These are phyloP conservation scores for Neoscytalidium dimidiatum DNA, from an alignment of 2,329 filamentous ascomycete genomes.

Conservation along the genomic window DNA sequence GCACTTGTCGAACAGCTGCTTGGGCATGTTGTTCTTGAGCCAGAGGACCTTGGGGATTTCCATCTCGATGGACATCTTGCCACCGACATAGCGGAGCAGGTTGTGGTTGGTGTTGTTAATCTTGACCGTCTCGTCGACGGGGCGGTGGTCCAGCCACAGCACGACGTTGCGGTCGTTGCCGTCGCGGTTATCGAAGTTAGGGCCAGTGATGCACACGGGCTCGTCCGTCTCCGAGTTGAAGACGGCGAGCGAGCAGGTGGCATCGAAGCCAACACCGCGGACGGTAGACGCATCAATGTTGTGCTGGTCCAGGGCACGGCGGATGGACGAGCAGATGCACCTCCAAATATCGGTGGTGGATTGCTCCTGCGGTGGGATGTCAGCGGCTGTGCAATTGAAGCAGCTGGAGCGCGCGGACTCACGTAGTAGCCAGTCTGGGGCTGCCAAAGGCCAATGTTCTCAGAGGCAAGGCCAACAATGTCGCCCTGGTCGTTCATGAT, in stretches of 20 bases:
- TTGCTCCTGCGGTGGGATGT: slow-evolving; percentile 70
- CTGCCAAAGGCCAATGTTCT: slow-evolving; percentile 56
- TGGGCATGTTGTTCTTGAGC: slow-evolving; percentile 98
- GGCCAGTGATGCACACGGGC: slow-evolving; percentile 86
- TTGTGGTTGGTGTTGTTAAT: slow-evolving; percentile 94
- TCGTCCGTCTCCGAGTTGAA: slow-evolving; percentile 88
- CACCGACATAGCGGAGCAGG: slow-evolving; percentile 91
- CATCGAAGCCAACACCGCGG: slow-evolving; percentile 93
- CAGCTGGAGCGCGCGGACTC: slow-evolving; percentile 21
- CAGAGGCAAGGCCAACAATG: slow-evolving; percentile 65
- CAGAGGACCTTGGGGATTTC: slow-evolving; percentile 98
- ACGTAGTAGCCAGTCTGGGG: slow-evolving; percentile 58
- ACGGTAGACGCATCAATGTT: slow-evolving; percentile 74
- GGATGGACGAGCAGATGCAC: slow-evolving; percentile 87
- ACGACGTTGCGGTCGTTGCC: slow-evolving; percentile 92
- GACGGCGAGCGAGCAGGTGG: slow-evolving; percentile 94
- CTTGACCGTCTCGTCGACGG: slow-evolving; percentile 84
- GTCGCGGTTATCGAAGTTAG: slow-evolving; percentile 74
- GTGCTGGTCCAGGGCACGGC: slow-evolving; percentile 78
- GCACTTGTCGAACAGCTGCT: slow-evolving; percentile 85
- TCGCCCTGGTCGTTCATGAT: slow-evolving; percentile 91
- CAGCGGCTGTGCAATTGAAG: not conserved
- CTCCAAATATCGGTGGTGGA: slow-evolving; percentile 96
- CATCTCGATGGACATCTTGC: slow-evolving; percentile 99
- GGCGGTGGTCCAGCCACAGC: slow-evolving; percentile 94